Conservation (phyloP, 257 asterid species). For the Solanum pimpinellifolium region DNA sequence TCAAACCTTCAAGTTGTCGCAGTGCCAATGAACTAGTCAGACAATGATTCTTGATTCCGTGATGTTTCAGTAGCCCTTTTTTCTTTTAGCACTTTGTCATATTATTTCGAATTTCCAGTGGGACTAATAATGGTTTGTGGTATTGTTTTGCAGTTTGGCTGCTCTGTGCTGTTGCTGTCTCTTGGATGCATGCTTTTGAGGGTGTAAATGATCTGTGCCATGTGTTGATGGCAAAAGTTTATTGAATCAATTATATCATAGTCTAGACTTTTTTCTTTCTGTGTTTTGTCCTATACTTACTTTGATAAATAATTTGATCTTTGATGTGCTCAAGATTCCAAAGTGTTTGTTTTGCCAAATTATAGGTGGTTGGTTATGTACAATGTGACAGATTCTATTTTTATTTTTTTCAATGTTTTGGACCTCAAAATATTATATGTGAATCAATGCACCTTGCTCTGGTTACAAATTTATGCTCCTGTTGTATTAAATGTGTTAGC, state of each 20-base stretch:
- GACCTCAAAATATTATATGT: background rate
- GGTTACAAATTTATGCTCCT: background rate
- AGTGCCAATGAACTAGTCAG: background rate
- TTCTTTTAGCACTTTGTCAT: background rate
- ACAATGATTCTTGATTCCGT: background rate
- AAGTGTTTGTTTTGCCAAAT: background rate
- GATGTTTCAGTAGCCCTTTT: background rate
- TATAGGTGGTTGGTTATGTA: background rate
- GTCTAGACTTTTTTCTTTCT: background rate
- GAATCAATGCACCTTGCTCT: background rate
- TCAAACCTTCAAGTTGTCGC: background rate
- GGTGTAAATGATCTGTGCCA: background rate
- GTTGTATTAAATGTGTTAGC: background rate
- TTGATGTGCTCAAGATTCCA: background rate
- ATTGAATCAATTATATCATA: background rate
- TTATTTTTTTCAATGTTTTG: background rate
- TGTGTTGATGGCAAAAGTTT: background rate
- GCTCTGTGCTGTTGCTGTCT: constrained; percentile 57
- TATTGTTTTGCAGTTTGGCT: background rate
- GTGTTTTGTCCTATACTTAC: background rate
- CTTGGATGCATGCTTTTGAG: constrained; percentile 49
- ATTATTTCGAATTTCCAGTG: background rate
- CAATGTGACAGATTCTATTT: background rate
- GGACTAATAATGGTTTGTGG: background rate
- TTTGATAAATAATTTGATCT: background rate